These are phyloP conservation scores for Mallotus nudiflorus DNA, from an alignment of 345 rosid species.

Conservation along the genomic window DNA sequence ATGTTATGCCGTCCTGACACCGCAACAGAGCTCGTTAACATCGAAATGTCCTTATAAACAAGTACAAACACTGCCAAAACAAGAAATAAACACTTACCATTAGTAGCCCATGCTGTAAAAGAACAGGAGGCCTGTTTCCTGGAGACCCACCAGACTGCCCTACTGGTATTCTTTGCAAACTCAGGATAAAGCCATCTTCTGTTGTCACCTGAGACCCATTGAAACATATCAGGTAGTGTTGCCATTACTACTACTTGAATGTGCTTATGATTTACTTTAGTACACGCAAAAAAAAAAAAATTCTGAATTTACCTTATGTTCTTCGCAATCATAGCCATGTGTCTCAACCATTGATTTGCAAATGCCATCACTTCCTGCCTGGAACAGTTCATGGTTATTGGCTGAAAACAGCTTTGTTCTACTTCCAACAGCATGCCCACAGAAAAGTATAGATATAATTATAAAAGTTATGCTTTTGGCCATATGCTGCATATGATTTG, in stretches of 20 bases:
- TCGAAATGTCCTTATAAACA: not conserved
- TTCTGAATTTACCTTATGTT: slow-evolving; percentile 12
- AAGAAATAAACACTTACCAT: slow-evolving; percentile 35
- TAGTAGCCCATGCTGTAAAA: slow-evolving; percentile 53
- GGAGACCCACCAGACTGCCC: slow-evolving; percentile 33
- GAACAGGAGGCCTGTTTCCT: slow-evolving; percentile 39
- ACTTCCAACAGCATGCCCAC: slow-evolving; percentile 11
- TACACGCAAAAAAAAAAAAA: too few species aligned
- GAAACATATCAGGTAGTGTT: not conserved
- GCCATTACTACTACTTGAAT: too few species aligned
- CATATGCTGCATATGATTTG: not conserved
- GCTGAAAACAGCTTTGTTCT: slow-evolving; percentile 14
- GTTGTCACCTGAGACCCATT: slow-evolving; percentile 47
- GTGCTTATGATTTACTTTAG: too few species aligned
- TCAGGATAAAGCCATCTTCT: slow-evolving; percentile 53
- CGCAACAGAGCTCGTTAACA: not conserved
- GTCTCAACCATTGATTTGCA: slow-evolving; percentile 16
- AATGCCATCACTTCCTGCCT: slow-evolving; percentile 12
- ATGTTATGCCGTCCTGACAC: slow-evolving; percentile 49
- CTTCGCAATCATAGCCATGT: slow-evolving; percentile 19
- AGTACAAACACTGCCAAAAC: too few species aligned
- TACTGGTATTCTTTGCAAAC: slow-evolving; percentile 53
- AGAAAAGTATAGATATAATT: slow-evolving; percentile 8
- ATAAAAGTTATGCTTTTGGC: slow-evolving; percentile 11
- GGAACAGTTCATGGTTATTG: not conserved